Evolutionary conservation across 306 rosid genomes (phyloP).

Genomic region (Gleditsia sinensis): DNA sequence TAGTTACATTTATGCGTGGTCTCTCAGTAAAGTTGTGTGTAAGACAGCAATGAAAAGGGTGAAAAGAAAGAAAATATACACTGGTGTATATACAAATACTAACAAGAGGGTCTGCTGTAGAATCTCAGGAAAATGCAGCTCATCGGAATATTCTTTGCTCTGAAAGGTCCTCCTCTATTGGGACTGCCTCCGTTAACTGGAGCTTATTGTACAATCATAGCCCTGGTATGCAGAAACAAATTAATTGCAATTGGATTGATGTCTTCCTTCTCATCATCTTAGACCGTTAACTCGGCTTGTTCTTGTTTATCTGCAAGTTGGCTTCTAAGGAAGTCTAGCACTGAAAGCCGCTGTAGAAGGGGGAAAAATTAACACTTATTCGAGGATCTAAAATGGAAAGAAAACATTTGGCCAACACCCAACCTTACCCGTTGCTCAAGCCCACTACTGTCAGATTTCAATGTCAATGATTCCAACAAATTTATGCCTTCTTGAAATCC

Average conservation of each 20-base stretch:
- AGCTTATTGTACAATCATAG: constrained; percentile 29
- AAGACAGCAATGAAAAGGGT: background rate
- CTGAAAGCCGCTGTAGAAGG: constrained; percentile 59
- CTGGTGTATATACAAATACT: constrained; percentile 11
- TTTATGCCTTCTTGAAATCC: constrained; percentile 85
- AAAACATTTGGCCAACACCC: background rate
- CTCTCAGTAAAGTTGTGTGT: constrained; percentile 1
- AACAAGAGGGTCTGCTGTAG: constrained; percentile 9
- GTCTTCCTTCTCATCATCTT: constrained; percentile 19
- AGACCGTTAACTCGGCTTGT: constrained; percentile 43
- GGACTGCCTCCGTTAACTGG: constrained; percentile 3
- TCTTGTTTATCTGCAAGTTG: constrained; percentile 61
- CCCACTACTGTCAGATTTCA: constrained; percentile 59
- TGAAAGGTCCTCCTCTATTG: constrained; percentile 26
- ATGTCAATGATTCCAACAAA: constrained; percentile 62
- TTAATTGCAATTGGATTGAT: constrained; percentile 17
- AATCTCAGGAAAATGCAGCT: constrained; percentile 20
- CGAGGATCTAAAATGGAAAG: constrained; percentile 16
- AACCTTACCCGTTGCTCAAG: constrained; percentile 69
- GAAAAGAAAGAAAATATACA: constrained; percentile 16
- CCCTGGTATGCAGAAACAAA: constrained; percentile 14
- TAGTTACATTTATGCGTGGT: constrained; percentile 36
- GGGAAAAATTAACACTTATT: constrained; percentile 14
- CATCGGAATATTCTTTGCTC: constrained; percentile 16
- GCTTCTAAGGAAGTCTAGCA: constrained; percentile 66